Percentiles rank a stretch among this genome's conserved stretches.
Evolutionary conservation across 306 rosid genomes (phyloP).

Genomic region (Vigna nakashimae): DNA sequence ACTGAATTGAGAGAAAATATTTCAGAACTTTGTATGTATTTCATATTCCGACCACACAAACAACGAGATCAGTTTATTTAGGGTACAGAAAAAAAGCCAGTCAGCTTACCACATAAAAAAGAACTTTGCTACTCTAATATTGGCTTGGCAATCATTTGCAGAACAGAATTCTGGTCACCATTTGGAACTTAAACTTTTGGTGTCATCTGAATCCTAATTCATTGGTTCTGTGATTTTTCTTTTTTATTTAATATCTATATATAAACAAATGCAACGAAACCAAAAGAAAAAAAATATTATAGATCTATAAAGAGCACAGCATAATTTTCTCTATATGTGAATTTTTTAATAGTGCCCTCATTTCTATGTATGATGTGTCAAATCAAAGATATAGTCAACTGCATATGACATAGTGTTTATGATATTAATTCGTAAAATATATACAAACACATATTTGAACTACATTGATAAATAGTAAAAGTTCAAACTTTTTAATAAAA

Average conservation of each 20-base stretch:
- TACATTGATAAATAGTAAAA: background rate
- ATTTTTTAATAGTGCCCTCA: background rate
- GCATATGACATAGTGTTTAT: background rate
- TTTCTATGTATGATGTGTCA: background rate
- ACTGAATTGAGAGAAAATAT: too few relatives aligned
- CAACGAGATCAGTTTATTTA: too few relatives aligned
- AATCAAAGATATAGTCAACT: slow-evolving; percentile 18
- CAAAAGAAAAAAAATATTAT: background rate
- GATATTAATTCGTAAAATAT: background rate
- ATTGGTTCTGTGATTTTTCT: too few relatives aligned
- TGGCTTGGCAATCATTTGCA: too few relatives aligned
- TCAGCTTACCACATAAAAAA: too few relatives aligned
- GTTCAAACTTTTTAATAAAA: background rate
- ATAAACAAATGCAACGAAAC: background rate
- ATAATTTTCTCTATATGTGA: background rate
- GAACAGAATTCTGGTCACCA: too few relatives aligned
- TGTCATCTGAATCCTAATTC: too few relatives aligned
- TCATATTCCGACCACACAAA: too few relatives aligned
- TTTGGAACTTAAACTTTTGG: too few relatives aligned
- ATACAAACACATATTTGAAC: background rate
- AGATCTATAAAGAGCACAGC: background rate
- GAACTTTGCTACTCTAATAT: too few relatives aligned
- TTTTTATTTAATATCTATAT: background rate
- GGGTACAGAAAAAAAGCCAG: too few relatives aligned
- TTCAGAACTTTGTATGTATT: too few relatives aligned